Conservation (phyloP, 1,284 basidiomycete genomes). For the Pseudozyma tsukubaensis region DNA sequence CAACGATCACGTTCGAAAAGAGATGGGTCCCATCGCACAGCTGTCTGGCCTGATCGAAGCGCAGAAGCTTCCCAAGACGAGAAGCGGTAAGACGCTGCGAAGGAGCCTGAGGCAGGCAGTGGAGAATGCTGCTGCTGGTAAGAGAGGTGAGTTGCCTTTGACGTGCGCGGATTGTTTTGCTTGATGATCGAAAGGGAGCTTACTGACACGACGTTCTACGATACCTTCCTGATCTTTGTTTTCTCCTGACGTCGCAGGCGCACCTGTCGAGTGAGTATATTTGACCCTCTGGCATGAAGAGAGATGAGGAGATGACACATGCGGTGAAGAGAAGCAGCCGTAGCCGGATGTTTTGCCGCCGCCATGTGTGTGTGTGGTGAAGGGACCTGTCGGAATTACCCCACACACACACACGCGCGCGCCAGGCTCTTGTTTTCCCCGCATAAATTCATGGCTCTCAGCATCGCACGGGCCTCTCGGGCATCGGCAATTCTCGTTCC, state of each 20-base stretch:
- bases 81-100: conserved; percentile 61
- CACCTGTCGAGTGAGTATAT: conserved; percentile 46
- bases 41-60: conserved; percentile 50
- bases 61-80: conserved; percentile 63
- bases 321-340: conserved; percentile 1
- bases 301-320: neutral
- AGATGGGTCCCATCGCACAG: conserved; percentile 63
- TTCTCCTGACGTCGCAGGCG: conserved; percentile 16
- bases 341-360: conserved; percentile 6
- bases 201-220: neutral
- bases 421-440: no score
- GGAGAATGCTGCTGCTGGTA: conserved; percentile 56
- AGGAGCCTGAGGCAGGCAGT: conserved; percentile 52
- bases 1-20: conserved; percentile 59
- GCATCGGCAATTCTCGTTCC: no score
- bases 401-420: no score
- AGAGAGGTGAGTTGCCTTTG: conserved; percentile 31
- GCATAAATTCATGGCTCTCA: no score
- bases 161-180: no score
- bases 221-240: neutral
- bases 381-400: no score
- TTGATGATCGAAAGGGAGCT: neutral
- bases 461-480: no score
- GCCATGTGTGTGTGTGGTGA: no score
- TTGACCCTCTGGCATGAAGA: neutral